Conservation (phyloP, 2,329 filamentous ascomycete species). For the Ophiostoma himal-ulmi region DNA sequence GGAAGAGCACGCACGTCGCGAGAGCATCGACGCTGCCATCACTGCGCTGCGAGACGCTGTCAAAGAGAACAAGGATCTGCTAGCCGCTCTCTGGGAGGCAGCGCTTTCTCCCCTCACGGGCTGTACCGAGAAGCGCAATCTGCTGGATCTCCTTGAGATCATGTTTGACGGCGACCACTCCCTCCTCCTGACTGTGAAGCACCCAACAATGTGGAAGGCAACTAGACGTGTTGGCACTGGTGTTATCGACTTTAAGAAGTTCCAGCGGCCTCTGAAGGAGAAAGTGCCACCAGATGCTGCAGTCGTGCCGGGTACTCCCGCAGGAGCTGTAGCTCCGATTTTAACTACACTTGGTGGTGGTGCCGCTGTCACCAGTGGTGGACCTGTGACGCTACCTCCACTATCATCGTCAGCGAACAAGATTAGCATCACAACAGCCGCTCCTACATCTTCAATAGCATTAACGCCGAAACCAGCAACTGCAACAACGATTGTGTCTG, state of each 20-base stretch:
- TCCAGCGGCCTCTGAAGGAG: constrained; percentile 23
- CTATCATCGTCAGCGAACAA: background rate
- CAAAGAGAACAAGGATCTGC: constrained; percentile 39
- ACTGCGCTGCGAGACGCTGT: constrained; percentile 47
- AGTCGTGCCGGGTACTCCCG: background rate
- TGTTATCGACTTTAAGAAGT: constrained; percentile 25
- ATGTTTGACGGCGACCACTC: constrained; percentile 46
- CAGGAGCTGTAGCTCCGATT: background rate
- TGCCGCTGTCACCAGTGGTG: background rate
- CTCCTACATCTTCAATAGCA: background rate
- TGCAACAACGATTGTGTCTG: background rate
- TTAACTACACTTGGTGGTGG: background rate
- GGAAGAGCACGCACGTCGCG: constrained; percentile 43
- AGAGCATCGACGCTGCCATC: constrained; percentile 44
- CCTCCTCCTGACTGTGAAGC: constrained; percentile 42
- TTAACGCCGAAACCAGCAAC: background rate
- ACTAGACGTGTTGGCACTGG: constrained; percentile 25
- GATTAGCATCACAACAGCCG: background rate
- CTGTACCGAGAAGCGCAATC: constrained; percentile 43
- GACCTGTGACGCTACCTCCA: background rate
- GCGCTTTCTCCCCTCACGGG: constrained; percentile 44
- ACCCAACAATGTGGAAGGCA: constrained; percentile 43
- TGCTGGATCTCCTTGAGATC: constrained; percentile 47
- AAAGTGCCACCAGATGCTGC: background rate
- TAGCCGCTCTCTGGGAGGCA: constrained; percentile 45